Evolutionary conservation across 2,329 filamentous ascomycete species (phyloP).

Genomic region (Talaromyces sp.): DNA sequence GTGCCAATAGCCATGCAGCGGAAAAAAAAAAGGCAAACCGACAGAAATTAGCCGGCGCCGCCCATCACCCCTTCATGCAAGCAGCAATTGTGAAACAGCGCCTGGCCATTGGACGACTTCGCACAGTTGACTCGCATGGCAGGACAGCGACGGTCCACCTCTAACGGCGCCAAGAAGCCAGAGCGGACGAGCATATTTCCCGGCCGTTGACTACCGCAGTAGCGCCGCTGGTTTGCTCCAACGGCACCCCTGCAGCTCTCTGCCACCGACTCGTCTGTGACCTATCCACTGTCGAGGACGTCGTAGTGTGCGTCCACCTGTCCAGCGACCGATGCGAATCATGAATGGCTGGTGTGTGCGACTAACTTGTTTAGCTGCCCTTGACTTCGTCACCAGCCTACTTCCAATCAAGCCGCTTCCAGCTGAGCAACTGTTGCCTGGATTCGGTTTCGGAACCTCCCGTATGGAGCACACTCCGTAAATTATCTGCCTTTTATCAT

Average conservation of each 20-base stretch:
- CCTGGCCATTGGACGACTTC: neutral
- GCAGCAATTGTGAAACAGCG: neutral
- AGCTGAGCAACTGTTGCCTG: neutral
- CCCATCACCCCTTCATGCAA: constrained; percentile 5
- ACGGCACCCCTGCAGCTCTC: neutral
- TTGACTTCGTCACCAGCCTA: neutral
- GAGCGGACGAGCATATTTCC: constrained; percentile 13
- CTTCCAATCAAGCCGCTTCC: neutral
- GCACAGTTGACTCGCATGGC: constrained; percentile 6
- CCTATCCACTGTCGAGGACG: neutral
- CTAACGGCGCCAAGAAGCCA: constrained; percentile 8
- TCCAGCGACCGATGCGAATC: neutral
- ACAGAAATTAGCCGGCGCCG: constrained; percentile 2
- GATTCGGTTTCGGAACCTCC: constrained; percentile 2
- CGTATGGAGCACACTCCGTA: constrained; percentile 3
- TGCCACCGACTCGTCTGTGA: neutral
- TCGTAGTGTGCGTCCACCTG: neutral
- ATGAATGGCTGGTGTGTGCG: neutral
- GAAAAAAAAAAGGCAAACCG: constrained; percentile 6
- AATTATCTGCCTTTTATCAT: neutral
- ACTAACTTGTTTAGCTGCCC: neutral
- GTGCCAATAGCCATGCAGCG: constrained; percentile 10
- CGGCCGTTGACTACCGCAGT: constrained; percentile 5
- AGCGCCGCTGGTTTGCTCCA: neutral
- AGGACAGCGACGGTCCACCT: neutral